Conservation (phyloP, 2,329 filamentous ascomycete species). For the Aspergillus sp. region DNA sequence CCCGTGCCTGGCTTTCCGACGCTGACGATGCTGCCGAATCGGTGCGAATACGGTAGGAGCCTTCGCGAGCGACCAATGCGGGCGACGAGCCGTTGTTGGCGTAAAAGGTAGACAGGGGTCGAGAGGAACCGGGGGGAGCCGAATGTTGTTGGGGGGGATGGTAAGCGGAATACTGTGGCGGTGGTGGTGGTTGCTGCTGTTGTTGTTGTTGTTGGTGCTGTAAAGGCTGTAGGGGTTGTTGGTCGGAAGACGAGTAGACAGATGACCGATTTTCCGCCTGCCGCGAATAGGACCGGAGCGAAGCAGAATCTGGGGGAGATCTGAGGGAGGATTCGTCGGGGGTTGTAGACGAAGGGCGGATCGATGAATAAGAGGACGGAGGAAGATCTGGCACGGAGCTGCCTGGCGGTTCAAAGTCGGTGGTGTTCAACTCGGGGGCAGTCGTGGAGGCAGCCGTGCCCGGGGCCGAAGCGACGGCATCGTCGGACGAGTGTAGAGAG, state of each 20-base stretch:
- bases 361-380: conserved; percentile 11
- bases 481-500: conserved; percentile 33
- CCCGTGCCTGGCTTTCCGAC: conserved; percentile 49
- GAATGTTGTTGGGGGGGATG: conserved; percentile 32
- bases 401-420: conserved; percentile 9
- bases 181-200: conserved; percentile 32
- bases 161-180: conserved; percentile 38
- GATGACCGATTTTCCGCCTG: conserved; percentile 35
- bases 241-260: conserved; percentile 37
- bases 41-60: conserved; percentile 48
- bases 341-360: conserved; percentile 7
- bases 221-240: conserved; percentile 17
- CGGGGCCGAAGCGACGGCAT: conserved; percentile 19
- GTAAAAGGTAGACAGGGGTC: conserved; percentile 44
- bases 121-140: conserved; percentile 29
- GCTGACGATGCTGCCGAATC: conserved; percentile 53
- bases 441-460: conserved; percentile 15
- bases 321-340: conserved; percentile 5
- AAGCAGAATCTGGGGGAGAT: conserved; percentile 13
- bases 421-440: conserved; percentile 16
- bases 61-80: conserved; percentile 31
- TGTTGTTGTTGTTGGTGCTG: conserved; percentile 28
- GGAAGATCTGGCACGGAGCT: conserved; percentile 9
- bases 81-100: conserved; percentile 38
- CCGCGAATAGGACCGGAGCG: conserved; percentile 14